Evolutionary conservation across 768 basidiomycete genomes (phyloP), one percentile per base, ranked within the genome.

Genomic region (Scleroderma bovista): DNA sequence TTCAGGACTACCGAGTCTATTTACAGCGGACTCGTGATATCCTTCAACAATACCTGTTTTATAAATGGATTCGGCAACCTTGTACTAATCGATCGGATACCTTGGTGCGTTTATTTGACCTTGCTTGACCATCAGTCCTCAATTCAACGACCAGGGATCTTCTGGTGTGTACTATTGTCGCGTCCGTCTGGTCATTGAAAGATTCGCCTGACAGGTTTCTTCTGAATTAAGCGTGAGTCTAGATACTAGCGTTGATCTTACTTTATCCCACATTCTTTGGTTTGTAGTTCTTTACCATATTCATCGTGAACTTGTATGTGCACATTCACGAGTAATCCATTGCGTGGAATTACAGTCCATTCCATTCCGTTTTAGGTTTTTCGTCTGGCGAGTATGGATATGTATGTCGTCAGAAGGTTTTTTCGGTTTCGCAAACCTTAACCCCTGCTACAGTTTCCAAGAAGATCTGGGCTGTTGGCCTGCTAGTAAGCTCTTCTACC

Each of bases 1-100:
- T 36, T n/a, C 20, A 55, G 54, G 47, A 42, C 46, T 22, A 32
- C 53, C 8, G 54, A 55, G 42, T 52, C 54, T 7, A 17, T 39
- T 23, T 51, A 55, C 23, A 49, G 47, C 13, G 51, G 36, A 23
- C 23, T 55, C 16, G 40, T 33, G 10, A 47, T 55, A 33, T 33
- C 39, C 11, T 47, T 47, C 23, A 20, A 53, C 8, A 51, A 55
- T 38, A 43, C 22, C 15, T 55, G 52, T 44, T 34, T 52, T 29
- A 55, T 55, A 8, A 24, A 44, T 23, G 33, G 41, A 26, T 56
- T 56, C 19, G 39, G 46, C n/a, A 37, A 50, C 24, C 4, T 8
- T 5, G 12, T 32, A 17, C 34, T 15, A 4, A n/a, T 36, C 13
- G 29, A 23, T 31, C 52, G 13, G 1, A 20, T 41, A 23, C 31